A percentile compares a stretch with the other conserved stretches of the same genome.
These are phyloP conservation scores for Polysphondylium violaceum DNA, from an alignment of 78 protist species.

Conservation along the genomic window DNA sequence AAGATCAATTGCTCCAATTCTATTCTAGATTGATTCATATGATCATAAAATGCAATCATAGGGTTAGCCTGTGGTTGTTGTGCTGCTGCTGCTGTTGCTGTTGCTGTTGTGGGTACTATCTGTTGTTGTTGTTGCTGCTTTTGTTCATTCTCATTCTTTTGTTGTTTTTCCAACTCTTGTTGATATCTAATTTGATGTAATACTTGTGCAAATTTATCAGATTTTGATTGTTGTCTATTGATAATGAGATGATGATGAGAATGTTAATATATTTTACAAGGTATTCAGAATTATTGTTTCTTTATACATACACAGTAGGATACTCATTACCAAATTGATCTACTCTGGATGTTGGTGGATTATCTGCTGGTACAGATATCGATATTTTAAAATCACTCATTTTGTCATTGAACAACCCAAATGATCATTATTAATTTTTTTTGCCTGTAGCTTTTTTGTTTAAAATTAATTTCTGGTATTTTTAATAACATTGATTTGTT, in stretches of 20 bases:
- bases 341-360: constrained; percentile 54
- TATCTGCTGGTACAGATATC: constrained; percentile 65
- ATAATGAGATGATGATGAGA: neutral
- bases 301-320: constrained; percentile 19
- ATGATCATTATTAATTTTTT: no score
- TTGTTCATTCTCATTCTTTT: neutral
- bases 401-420: no score
- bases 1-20: constrained; percentile 55
- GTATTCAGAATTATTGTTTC: neutral
- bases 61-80: neutral
- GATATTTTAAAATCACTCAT: constrained; percentile 50
- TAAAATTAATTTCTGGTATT: no score
- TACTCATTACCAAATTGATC: constrained; percentile 65
- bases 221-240: neutral
- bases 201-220: constrained; percentile 14
- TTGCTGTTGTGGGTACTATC: neutral
- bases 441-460: no score
- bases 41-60: constrained; percentile 32
- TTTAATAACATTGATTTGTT: no score
- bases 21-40: constrained; percentile 48
- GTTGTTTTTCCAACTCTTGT: constrained; percentile 1
- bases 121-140: constrained; percentile 7
- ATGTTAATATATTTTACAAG: neutral
- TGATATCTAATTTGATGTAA: constrained; percentile 48
- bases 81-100: neutral